Evolutionary conservation across 257 asterid species (phyloP), one percentile per base, ranked within the genome.

Genomic region (Ilex aquifolium): DNA sequence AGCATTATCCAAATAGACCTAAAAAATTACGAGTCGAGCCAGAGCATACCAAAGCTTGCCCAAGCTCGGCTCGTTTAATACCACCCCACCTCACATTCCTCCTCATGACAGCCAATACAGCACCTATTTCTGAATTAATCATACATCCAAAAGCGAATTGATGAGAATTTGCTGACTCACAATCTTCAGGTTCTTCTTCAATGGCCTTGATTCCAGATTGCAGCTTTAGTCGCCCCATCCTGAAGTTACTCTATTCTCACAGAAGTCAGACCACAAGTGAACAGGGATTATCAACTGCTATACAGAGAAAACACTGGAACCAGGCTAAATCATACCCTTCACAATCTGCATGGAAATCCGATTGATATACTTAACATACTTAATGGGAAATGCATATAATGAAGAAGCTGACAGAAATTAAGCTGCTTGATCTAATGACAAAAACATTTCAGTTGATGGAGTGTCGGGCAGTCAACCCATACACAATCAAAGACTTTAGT

Each of bases 61-160:
- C n/a, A n/a, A n/a, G n/a, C n/a, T n/a, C n/a, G n/a, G n/a, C n/a
- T n/a, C n/a, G n/a, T n/a, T n/a, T n/a, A n/a, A n/a, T 95, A 65
- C 96, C 97, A 69, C 97, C 97, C 98, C 96, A 89, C 69, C 99
- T 83, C 83, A 87, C 95, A 50, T 89, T 92, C 80, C 95, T 85
- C 82, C 97, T 92, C 99, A 92, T 92, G 70, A 92, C 91, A 0
- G 99, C 97, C 83, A 92, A 77, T 52, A 92, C 95, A 51, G 99
- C 92, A 69, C 99, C 84, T 72, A 92, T 81, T 83, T 92, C 97
- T 52, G 99, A 82, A 75, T 92, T 87, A 56, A 92, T 73, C 87
- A 87, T 83, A 66, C 96, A 83, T 63, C 88, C 87, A 70, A 92
- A 76, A 56, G 85, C 91, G 77, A 84, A 76, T 80, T 75, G 83